Evolutionary conservation across 1,139 yeast species (phyloP).

Genomic region (Lodderomyces orthopsilosis): DNA sequence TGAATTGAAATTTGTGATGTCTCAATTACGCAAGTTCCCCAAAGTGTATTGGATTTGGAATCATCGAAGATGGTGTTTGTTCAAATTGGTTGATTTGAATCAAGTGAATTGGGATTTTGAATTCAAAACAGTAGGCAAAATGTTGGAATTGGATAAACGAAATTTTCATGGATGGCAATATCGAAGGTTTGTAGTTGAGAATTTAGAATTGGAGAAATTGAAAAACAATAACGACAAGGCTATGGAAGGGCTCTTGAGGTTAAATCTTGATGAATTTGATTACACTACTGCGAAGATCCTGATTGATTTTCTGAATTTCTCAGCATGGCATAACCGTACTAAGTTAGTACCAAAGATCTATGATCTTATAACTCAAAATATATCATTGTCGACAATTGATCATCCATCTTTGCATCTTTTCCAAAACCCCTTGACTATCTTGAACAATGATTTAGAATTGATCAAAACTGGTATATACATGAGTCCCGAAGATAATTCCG

Average conservation of each 20-base stretch:
- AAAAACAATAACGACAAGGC: constrained; percentile 10
- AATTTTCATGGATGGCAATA: constrained; percentile 97
- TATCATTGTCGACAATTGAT: constrained; percentile 8
- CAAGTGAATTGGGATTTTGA: constrained; percentile 65
- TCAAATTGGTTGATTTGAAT: constrained; percentile 45
- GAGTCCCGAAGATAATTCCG: constrained; percentile 91
- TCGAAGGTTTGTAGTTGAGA: constrained; percentile 65
- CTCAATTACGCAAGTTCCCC: constrained; percentile 63
- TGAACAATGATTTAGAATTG: constrained; percentile 61
- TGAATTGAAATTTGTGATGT: constrained; percentile 64
- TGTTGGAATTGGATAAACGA: constrained; percentile 71
- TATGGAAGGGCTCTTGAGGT: constrained; percentile 19
- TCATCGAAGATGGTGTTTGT: constrained; percentile 82
- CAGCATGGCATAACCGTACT: constrained; percentile 94
- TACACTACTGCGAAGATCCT: constrained; percentile 80
- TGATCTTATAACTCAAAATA: constrained; percentile 13
- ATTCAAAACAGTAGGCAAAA: constrained; percentile 61
- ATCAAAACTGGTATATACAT: constrained; percentile 84
- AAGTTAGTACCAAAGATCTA: constrained; percentile 60
- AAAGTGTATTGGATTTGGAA: constrained; percentile 98
- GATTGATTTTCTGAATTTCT: constrained; percentile 82
- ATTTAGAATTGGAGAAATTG: constrained; percentile 36
- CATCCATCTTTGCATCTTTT: constrained; percentile 22
- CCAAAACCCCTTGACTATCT: constrained; percentile 29
- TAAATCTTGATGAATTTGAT: constrained; percentile 55